These are phyloP conservation scores for Moelleriella libera DNA, from an alignment of 2,329 filamentous ascomycete species.

Conservation along the genomic window DNA sequence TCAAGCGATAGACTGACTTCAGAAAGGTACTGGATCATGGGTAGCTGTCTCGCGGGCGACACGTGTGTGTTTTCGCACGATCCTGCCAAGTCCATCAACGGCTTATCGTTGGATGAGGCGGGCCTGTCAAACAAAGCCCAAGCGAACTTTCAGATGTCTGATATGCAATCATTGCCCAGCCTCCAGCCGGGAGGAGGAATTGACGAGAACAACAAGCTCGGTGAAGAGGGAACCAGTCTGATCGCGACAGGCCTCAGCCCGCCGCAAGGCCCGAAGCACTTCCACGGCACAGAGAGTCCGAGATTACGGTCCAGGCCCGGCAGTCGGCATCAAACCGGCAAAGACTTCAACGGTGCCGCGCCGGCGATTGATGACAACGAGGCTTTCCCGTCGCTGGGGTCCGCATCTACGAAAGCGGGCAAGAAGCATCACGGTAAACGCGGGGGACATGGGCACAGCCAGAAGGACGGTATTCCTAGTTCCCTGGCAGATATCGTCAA, in stretches of 20 bases:
- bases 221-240: slow-evolving; percentile 33
- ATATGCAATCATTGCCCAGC: slow-evolving; percentile 73
- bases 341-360: slow-evolving; percentile 49
- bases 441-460: slow-evolving; percentile 60
- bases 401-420: slow-evolving; percentile 56
- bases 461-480: slow-evolving; percentile 57
- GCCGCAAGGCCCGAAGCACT: slow-evolving; percentile 56
- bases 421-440: slow-evolving; percentile 94
- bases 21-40: slow-evolving; percentile 81
- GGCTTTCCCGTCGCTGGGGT: slow-evolving; percentile 81
- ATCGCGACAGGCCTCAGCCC: slow-evolving; percentile 42
- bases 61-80: slow-evolving; percentile 97
- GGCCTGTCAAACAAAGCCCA: slow-evolving; percentile 44
- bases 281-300: slow-evolving; percentile 45
- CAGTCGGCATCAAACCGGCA: slow-evolving; percentile 52
- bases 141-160: slow-evolving; percentile 63
- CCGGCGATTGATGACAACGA: slow-evolving; percentile 86
- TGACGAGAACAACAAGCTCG: slow-evolving; percentile 42
- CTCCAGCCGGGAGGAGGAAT: slow-evolving; percentile 43
- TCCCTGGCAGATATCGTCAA: slow-evolving; percentile 90
- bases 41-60: slow-evolving; percentile 84
- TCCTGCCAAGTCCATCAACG: slow-evolving; percentile 71
- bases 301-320: slow-evolving; percentile 69
- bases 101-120: slow-evolving; percentile 59
- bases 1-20: not conserved